Base-by-base conservation (phyloP, 139 green algal genomes). In the Micromonas commoda region DNA sequence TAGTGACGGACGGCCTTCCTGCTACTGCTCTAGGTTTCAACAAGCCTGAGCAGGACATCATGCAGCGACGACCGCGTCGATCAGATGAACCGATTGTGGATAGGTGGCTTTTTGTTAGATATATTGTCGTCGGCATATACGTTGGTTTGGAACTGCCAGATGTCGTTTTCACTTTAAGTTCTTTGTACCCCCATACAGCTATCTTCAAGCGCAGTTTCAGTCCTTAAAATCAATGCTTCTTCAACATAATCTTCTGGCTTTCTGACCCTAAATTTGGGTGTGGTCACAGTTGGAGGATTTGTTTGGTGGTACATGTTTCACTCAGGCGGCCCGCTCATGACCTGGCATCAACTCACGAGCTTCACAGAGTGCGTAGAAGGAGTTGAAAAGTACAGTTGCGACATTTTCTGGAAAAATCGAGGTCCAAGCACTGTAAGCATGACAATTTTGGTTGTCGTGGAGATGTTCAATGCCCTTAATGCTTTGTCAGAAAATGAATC, bases 41-140 rank as follows among this genome's bases (percentile, higher is more conserved):
- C 82, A 86, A 85, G 63, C 77, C 87, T 33, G 84, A 86, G 32
- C 5, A 53, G 37, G 78, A 88, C 71, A 85, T 88, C 71, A 86
- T 88, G 84, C 53, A 4, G 23, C 9, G 61, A 35, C 32, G 65
- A 13, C 82, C 84, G 53, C 57, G 82, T 24, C 82, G 82, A 52
- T 65, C 82, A 34, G 29, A 82, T 29, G 93, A 97, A 54, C 83
- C 83, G 65, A 97, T 97, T 21, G 93, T 97, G 0, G 89, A 94
- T 72, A 77, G 90, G 26, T 97, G 93, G 93, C 87, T 97, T 9
- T 92, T 97, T 68, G 73, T 94, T n/a, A 80, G 92, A 19, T 88
- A 87, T 52, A 20, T 87, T 26, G 75, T 87, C 26, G 51, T 87
- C 33, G 83, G 83, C 13, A 31, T 80, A 21, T 82, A 83, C 81